These are phyloP conservation scores for Xylariaceae sp. DNA, from an alignment of 2,329 filamentous ascomycete genomes.

Conservation along the genomic window DNA sequence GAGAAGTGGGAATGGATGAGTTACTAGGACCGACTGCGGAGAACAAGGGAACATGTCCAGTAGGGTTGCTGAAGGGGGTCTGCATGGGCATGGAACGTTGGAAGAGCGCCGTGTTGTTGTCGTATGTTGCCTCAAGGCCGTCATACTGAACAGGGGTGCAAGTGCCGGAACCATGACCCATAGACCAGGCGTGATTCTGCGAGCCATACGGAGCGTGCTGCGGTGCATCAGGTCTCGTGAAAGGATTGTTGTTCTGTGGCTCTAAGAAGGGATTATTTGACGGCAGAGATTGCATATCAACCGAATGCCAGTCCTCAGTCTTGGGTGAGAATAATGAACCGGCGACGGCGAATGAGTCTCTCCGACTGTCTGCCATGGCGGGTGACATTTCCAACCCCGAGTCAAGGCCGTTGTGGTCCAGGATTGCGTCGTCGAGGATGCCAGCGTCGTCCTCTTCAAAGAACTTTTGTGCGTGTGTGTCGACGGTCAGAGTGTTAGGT, in stretches of 20 bases:
- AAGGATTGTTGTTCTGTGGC: constrained; percentile 60
- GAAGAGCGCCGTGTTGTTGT: constrained; percentile 49
- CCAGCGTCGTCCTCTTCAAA: constrained; percentile 59
- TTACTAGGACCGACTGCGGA: constrained; percentile 44
- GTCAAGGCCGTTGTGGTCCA: constrained; percentile 57
- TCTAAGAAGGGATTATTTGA: constrained; percentile 63
- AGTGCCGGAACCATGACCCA: constrained; percentile 62
- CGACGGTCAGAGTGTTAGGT: constrained; percentile 47
- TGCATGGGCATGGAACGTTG: constrained; percentile 49
- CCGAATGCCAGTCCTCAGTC: constrained; percentile 59
- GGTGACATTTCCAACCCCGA: constrained; percentile 62
- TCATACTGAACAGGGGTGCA: constrained; percentile 74
- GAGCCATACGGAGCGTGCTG: constrained; percentile 41
- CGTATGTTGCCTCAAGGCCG: constrained; percentile 54
- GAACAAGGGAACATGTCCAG: constrained; percentile 51
- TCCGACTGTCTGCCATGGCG: constrained; percentile 57
- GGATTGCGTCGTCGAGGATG: constrained; percentile 58
- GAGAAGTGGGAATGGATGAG: constrained; percentile 50
- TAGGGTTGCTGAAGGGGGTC: constrained; percentile 52
- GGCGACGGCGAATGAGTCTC: constrained; percentile 59
- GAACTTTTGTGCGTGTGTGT: constrained; percentile 51
- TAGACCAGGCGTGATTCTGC: constrained; percentile 54
- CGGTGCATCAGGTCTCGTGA: constrained; percentile 58
- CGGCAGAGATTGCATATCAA: constrained; percentile 61
- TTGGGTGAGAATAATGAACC: constrained; percentile 61